Conservation (phyloP, 1,284 basidiomycete genomes). For the Rhodotorula glutinis region DNA sequence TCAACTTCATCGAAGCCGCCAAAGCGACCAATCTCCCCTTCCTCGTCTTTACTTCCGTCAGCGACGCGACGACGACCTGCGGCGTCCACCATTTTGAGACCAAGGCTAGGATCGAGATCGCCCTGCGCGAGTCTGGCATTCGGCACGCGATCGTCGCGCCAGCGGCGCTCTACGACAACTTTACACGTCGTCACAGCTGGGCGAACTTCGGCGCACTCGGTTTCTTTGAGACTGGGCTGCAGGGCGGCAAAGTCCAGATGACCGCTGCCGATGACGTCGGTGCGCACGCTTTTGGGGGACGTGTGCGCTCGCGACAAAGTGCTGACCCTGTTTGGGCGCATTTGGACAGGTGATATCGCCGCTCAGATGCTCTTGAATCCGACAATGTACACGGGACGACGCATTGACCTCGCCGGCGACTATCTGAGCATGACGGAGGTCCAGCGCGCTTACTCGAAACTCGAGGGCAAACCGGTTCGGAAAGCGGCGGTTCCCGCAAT, state of each 20-base stretch:
- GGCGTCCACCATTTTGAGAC: constrained; percentile 24
- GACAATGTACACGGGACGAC: not conserved
- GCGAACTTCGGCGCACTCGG: constrained; percentile 2
- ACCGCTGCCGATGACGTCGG: constrained; percentile 16
- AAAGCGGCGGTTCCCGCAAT: constrained; percentile 7
- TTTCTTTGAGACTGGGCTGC: constrained; percentile 15
- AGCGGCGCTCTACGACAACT: constrained; percentile 18
- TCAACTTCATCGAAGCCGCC: constrained; percentile 17
- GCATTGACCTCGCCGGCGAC: constrained; percentile 21
- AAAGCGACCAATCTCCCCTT: constrained; percentile 1
- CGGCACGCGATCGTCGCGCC: constrained; percentile 11
- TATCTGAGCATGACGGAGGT: constrained; percentile 15
- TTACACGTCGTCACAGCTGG: constrained; percentile 2
- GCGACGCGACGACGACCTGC: constrained; percentile 12
- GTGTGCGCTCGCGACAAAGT: not conserved
- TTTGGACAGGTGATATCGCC: constrained; percentile 8
- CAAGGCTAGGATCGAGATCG: constrained; percentile 24
- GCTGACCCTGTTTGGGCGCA: no score
- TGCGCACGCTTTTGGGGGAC: not conserved
- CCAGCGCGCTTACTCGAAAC: not conserved
- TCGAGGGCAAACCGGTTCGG: not conserved
- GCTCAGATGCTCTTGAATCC: constrained; percentile 13
- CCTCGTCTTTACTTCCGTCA: constrained; percentile 25
- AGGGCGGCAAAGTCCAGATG: constrained; percentile 13
- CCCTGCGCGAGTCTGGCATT: constrained; percentile 11